Conservation (phyloP, 1,284 basidiomycete genomes). For the Ceratobasidium sp. region DNA sequence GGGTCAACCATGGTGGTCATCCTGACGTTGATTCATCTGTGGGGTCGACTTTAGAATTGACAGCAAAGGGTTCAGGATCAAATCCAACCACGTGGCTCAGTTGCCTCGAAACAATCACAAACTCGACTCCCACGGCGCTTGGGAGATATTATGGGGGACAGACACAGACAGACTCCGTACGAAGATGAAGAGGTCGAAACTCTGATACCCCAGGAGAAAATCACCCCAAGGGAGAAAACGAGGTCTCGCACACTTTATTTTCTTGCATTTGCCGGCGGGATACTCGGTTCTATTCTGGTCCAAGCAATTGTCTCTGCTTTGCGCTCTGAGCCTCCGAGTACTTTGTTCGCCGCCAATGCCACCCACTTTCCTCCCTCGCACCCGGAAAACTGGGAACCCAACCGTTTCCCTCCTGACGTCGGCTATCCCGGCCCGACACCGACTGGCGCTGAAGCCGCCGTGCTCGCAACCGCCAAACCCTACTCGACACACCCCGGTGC, state of each 20-base stretch:
- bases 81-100: too few relatives aligned
- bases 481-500: conserved; percentile 77
- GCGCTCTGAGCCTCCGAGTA: not conserved
- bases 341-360: too few relatives aligned
- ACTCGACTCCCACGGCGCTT: too few relatives aligned
- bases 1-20: conserved; percentile 31
- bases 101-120: too few relatives aligned
- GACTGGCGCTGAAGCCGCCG: conserved; percentile 80
- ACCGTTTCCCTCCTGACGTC: conserved; percentile 74
- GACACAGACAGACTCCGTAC: conserved; percentile 14
- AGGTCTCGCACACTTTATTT: conserved; percentile 27
- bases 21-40: not conserved
- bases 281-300: conserved; percentile 16
- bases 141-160: conserved; percentile 25
- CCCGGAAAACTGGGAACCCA: conserved; percentile 71
- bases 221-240: not conserved
- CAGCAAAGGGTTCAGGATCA: too few relatives aligned
- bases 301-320: not conserved
- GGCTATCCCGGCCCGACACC: conserved; percentile 84
- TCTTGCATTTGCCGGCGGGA: conserved; percentile 29
- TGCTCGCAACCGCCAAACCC: conserved; percentile 77
- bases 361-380: conserved; percentile 65
- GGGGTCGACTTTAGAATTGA: not conserved
- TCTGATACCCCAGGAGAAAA: not conserved
- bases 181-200: conserved; percentile 23